Percentiles rank a stretch among this genome's conserved stretches.
These are phyloP conservation scores for Candida insectalens DNA, from an alignment of 805 yeast species.

Conservation along the genomic window DNA sequence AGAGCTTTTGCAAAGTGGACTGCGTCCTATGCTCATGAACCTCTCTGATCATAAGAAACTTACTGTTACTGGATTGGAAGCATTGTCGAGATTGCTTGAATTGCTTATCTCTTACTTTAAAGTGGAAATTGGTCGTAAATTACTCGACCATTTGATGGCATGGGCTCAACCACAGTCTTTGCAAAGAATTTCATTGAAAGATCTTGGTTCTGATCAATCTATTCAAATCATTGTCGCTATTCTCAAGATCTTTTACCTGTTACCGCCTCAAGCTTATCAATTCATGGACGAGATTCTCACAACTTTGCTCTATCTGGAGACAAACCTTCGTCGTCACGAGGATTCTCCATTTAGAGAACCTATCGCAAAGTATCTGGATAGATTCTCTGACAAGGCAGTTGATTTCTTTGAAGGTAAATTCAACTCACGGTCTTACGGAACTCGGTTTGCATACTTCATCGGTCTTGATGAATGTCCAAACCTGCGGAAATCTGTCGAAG, in stretches of 20 bases:
- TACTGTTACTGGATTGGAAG: slow-evolving; percentile 84
- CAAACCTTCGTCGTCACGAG: slow-evolving; percentile 73
- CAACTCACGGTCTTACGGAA: slow-evolving; percentile 53
- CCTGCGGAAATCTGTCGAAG: slow-evolving; percentile 46
- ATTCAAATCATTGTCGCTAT: slow-evolving; percentile 86
- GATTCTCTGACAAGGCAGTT: slow-evolving; percentile 69
- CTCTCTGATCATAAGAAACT: slow-evolving; percentile 87
- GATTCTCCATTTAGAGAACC: slow-evolving; percentile 89
- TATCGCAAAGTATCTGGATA: slow-evolving; percentile 72
- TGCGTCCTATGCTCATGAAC: slow-evolving; percentile 92
- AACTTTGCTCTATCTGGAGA: slow-evolving; percentile 70
- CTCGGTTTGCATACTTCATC: slow-evolving; percentile 58
- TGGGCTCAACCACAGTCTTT: slow-evolving; percentile 86
- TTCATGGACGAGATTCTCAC: slow-evolving; percentile 81
- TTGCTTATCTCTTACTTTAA: slow-evolving; percentile 85
- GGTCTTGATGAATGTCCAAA: slow-evolving; percentile 43
- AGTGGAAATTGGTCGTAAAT: slow-evolving; percentile 90
- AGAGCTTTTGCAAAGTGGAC: slow-evolving; percentile 88
- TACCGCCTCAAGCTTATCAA: slow-evolving; percentile 88
- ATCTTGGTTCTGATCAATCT: slow-evolving; percentile 68
- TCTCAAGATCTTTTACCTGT: slow-evolving; percentile 78
- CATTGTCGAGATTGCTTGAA: slow-evolving; percentile 78
- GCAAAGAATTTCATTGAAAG: slow-evolving; percentile 69
- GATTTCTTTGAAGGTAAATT: slow-evolving; percentile 61
- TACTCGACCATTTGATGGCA: slow-evolving; percentile 87